Base-by-base conservation (phyloP, 805 yeast genomes). In the Spathaspora hagerdaliae region DNA sequence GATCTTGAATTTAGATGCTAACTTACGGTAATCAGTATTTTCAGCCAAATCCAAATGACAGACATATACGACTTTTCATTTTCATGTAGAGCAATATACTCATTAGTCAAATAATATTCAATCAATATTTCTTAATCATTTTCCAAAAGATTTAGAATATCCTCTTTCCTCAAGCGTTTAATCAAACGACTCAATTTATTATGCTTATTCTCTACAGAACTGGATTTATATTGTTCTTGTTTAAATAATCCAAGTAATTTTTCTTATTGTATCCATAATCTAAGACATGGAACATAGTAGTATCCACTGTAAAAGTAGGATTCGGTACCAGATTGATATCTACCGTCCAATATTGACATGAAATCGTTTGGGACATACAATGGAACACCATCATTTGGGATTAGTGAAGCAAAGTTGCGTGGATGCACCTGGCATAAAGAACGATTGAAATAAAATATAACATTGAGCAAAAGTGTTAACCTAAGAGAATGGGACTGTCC, bases 321-420 rank as follows among this genome's bases (percentile, higher is more conserved):
- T 8, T 51, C 51, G 19, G 58, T 53, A 13, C 61, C 60, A 31
- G 51, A 44, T 6, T 49, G 38, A 38, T 59, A 60, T 44, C 59
- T 64, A 26, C 49, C 52, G 19, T 56, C 52, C 42, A 61, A 51
- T 50, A 59, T 54, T 9, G 53, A 48, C 51, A 51, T 49, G 36
- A 60, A 51, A 42, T 55, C 57, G 43, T 56, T 54, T 5, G 64
- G 64, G n/a, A 60, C 51, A 38, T 48, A 61, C 2, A 59, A 58
- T 14, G 64, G 64, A 12, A 54, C 77, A 2, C 85, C 83, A 5
- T 19, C 24, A 19, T n/a, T n/a, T 19, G 24, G 24, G 24, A 19
- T 19, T 19, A 19, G 2, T 19, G 24, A 19, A 5, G 24, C 24
- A 19, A 19, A 5, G 24, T 19, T 19, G 24, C 5, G 5, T 19